Evolutionary conservation across 1,139 yeast species (phyloP), one percentile per base, ranked within the genome.

Genomic region (Debaryomyces nepalensis): DNA sequence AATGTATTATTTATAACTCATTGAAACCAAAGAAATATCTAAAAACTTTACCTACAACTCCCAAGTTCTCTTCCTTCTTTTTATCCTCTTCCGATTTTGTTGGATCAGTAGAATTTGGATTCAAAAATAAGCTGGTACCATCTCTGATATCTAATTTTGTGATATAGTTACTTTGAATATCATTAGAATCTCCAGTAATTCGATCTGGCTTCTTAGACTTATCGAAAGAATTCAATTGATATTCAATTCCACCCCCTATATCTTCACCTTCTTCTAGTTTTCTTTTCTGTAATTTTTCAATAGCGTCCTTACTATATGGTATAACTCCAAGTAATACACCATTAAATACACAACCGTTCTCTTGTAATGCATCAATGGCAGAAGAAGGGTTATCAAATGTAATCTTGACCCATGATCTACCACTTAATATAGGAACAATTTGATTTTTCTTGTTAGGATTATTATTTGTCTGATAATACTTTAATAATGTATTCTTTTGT

Each of bases 331-430:
- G 70, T 41, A 85, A 72, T 12, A 79, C 76, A 0, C 90, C 93
- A 41, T 84, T 84, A 52, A 84, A 76, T 2, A 85, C 79, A 14
- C 76, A 66, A 1, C 95, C 95, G 57, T 87, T 88, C 54, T 90
- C 96, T 50, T 84, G 83, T 33, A 90, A 67, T 0, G 98, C 97
- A 43, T 95, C 82, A 20, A 82, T 65, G 1, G 97, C 97, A 9
- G 91, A 77, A 3, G 83, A 71, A 3, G 87, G 80, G 47, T 83
- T 84, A 46, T 82, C 87, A 61, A 81, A 93, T 0, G 97, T 90
- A 41, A 93, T 63, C 57, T 89, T 87, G 18, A 90, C 82, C 97
- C 98, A 93, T 37, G 89, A 84, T 33, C 80, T 78, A 0, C 97
- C 98, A 9, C 93, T 78, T 59, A 82, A 86, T 11, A 90, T 83